Evolutionary conservation across 2,329 filamentous ascomycete genomes (phyloP).

Genomic region (Didymella exigua): DNA sequence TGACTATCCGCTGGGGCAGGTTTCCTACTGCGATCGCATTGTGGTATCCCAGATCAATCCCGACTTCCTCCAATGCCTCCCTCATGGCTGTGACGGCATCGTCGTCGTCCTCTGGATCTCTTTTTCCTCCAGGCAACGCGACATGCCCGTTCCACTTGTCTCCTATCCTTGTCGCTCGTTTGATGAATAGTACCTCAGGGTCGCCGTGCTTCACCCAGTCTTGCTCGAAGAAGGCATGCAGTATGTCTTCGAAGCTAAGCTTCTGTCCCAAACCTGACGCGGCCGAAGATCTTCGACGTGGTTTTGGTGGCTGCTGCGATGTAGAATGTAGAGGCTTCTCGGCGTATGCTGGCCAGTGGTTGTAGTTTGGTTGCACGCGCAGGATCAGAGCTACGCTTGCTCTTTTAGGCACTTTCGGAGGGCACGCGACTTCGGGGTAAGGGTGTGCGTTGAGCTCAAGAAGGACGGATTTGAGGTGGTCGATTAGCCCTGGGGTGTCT

Average conservation of each 20-base stretch:
- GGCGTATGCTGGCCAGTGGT: slow-evolving; percentile 56
- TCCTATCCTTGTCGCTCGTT: slow-evolving; percentile 66
- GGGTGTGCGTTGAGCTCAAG: slow-evolving; percentile 52
- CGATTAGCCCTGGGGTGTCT: slow-evolving; percentile 32
- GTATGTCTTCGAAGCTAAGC: slow-evolving; percentile 47
- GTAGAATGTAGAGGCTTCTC: slow-evolving; percentile 24
- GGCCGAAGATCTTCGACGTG: slow-evolving; percentile 36
- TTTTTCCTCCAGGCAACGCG: slow-evolving; percentile 69
- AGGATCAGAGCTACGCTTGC: slow-evolving; percentile 71
- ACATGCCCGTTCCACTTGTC: slow-evolving; percentile 74
- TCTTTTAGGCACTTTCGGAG: slow-evolving; percentile 60
- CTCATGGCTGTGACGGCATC: slow-evolving; percentile 67
- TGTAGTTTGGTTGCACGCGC: slow-evolving; percentile 64
- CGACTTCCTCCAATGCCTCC: slow-evolving; percentile 71
- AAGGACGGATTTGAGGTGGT: slow-evolving; percentile 51
- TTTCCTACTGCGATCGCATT: slow-evolving; percentile 61
- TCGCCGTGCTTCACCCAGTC: slow-evolving; percentile 69
- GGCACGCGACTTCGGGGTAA: slow-evolving; percentile 57
- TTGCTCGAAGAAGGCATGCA: slow-evolving; percentile 66
- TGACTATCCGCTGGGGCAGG: slow-evolving; percentile 69
- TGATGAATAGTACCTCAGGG: slow-evolving; percentile 74
- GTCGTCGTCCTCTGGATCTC: slow-evolving; percentile 67
- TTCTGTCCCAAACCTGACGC: slow-evolving; percentile 31
- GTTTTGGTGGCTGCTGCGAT: slow-evolving; percentile 23
- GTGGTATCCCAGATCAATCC: slow-evolving; percentile 61